Evolutionary conservation across 164 flowering plant genomes (phyloP).

Genomic region (Annona cherimola): DNA sequence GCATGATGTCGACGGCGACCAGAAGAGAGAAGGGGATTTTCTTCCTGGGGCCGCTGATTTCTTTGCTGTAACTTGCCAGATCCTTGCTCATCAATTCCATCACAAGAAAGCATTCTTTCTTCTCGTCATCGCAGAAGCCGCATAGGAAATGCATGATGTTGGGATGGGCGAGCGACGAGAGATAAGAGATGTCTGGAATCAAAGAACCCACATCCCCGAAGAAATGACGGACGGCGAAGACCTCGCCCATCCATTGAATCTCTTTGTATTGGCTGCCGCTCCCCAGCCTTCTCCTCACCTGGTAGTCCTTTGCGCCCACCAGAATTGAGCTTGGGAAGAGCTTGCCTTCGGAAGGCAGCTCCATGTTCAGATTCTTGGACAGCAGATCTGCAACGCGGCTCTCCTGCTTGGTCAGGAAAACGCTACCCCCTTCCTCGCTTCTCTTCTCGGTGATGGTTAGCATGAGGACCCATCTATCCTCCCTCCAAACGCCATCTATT

Average conservation of each 20-base stretch:
- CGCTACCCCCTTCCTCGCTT: conserved; percentile 18
- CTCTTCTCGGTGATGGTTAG: conserved; percentile 47
- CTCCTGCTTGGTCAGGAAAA: conserved; percentile 32
- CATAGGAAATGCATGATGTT: conserved; percentile 52
- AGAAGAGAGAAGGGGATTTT: conserved; percentile 54
- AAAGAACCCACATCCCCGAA: conserved; percentile 44
- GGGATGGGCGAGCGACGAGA: conserved; percentile 58
- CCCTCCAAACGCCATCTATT: conserved; percentile 54
- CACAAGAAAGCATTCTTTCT: conserved; percentile 64
- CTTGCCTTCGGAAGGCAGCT: conserved; percentile 23
- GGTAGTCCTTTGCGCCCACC: conserved; percentile 56
- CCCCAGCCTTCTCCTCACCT: conserved; percentile 61
- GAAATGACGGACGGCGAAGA: conserved; percentile 57
- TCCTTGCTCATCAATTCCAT: conserved; percentile 73
- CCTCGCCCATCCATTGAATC: conserved; percentile 79
- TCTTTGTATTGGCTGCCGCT: conserved; percentile 61
- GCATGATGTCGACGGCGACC: conserved; percentile 75
- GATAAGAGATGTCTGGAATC: conserved; percentile 40
- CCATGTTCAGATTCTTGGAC: conserved; percentile 35
- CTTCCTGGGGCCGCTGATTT: conserved; percentile 44
- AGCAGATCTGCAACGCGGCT: conserved; percentile 40
- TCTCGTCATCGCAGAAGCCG: conserved; percentile 67
- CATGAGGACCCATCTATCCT: conserved; percentile 55
- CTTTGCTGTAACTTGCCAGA: conserved; percentile 48
- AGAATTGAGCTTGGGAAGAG: conserved; percentile 56